Evolutionary conservation across 225 moss, liverwort and hornwort species (phyloP).

Genomic region (Sphagnum tenellum): DNA sequence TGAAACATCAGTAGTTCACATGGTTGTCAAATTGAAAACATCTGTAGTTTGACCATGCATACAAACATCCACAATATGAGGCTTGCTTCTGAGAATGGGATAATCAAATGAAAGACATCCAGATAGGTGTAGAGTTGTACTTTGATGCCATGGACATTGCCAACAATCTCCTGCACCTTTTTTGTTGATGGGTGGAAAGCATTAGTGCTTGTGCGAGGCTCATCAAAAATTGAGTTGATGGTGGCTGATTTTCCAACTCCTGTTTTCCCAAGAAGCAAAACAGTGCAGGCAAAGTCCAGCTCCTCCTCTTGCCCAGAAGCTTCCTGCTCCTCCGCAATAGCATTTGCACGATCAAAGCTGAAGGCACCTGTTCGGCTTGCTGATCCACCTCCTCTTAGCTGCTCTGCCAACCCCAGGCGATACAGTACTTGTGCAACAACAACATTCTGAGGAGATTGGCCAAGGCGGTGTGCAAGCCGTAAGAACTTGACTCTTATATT

Average conservation of each 20-base stretch:
- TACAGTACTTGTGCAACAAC: constrained; percentile 91
- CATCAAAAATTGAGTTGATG: constrained; percentile 94
- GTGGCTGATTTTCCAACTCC: constrained; percentile 96
- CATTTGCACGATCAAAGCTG: constrained; percentile 76
- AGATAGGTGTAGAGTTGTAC: constrained; percentile 3
- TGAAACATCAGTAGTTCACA: too few relatives aligned
- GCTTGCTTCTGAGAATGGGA: too few relatives aligned
- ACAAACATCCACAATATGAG: too few relatives aligned
- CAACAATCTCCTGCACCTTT: constrained; percentile 82
- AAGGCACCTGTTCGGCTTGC: constrained; percentile 45
- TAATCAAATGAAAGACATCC: too few relatives aligned
- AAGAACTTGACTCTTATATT: constrained; percentile 82
- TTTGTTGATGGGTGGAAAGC: constrained; percentile 73
- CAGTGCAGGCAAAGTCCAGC: constrained; percentile 85
- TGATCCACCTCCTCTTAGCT: constrained; percentile 65
- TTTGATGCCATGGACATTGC: constrained; percentile 87
- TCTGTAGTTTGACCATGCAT: too few relatives aligned
- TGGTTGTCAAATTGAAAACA: too few relatives aligned
- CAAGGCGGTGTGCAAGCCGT: constrained; percentile 73
- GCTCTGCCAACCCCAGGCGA: constrained; percentile 84
- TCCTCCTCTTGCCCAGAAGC: constrained; percentile 66
- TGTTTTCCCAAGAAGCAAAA: constrained; percentile 87
- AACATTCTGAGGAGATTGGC: constrained; percentile 79
- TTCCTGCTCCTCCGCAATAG: constrained; percentile 77
- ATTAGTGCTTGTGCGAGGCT: constrained; percentile 68